A percentile compares a stretch with the other conserved stretches of the same genome.
phyloP scores from a whole-genome alignment of 495 filamentous ascomycete genomes.

The Podospora pseudoanserina region DNA sequence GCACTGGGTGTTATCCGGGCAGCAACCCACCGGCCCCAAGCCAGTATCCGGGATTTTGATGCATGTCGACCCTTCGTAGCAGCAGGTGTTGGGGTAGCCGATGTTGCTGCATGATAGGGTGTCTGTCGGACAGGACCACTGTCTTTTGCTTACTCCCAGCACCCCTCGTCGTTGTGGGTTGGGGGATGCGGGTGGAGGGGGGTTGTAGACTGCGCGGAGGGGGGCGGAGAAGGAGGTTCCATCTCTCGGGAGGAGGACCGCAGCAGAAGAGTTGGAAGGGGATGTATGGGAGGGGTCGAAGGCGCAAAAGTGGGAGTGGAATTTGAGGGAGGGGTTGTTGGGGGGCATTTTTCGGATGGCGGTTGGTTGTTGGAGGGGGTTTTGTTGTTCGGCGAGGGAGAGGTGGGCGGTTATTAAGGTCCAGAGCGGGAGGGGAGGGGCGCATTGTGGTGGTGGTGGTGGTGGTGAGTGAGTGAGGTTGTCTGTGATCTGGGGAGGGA shows the following conservation, averaged over 20 bases:
- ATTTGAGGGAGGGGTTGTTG: conserved; percentile 85
- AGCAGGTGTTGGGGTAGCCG: conserved; percentile 73
- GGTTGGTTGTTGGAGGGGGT: conserved; percentile 35
- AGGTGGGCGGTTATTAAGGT: conserved; percentile 42
- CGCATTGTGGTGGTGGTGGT: conserved; percentile 36
- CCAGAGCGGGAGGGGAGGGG: conserved; percentile 48
- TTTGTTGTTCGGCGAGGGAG: conserved; percentile 24
- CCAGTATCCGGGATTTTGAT: conserved; percentile 68
- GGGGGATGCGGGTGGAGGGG: conserved; percentile 23
- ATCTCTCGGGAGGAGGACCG: conserved; percentile 23
- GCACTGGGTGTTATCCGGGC: conserved; percentile 68
- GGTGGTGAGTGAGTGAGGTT: background rate
- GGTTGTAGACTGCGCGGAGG: conserved; percentile 39
- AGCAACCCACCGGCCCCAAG: conserved; percentile 79
- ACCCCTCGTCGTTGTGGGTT: background rate
- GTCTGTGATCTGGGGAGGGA: background rate
- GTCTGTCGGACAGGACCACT: conserved; percentile 71
- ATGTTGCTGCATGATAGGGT: conserved; percentile 66
- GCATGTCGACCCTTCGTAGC: conserved; percentile 62
- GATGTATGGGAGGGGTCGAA: conserved; percentile 23
- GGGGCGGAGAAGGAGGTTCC: conserved; percentile 31
- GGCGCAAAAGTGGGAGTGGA: conserved; percentile 61
- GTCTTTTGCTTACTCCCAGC: conserved; percentile 39
- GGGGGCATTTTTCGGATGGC: conserved; percentile 68
- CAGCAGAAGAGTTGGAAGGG: conserved; percentile 16